Base-by-base conservation (phyloP, 2,329 filamentous ascomycete genomes). In the Colletotrichum karsti region DNA sequence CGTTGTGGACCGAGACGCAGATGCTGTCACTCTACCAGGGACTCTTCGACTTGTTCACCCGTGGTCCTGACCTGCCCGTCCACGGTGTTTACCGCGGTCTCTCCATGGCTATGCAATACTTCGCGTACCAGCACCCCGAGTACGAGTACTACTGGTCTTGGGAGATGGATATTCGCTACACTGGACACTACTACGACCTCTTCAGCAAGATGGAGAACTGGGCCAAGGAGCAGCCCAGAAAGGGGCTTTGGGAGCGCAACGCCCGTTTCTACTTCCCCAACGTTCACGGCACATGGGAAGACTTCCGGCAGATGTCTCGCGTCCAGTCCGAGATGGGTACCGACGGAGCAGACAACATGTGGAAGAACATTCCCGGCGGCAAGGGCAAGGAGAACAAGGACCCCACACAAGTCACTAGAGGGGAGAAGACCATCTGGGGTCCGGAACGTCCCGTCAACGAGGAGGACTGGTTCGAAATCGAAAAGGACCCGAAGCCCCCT, bases 91-190 rank as follows among this genome's bases (percentile, higher is more conserved):
- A 98, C 81, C 92, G 96, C 58, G 95, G 93, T 61, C 89, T 96
- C 9, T 94, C 94, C 74, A 97, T 98, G 93, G 94, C 95, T 0
- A 91, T 98, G 83, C 95, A 98, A 76, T 93, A 95, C 79, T 98
- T 98, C 77, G 93, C 95, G 6, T 90, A 95, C 75, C 88, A 90
- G 74, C 94, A 97, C 78, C 92, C 93, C 1, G 94, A 97, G 77
- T 97, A 95, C 75, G 93, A 97, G 53, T 93, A 90, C 80, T 94
- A 94, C 79, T 97, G 94, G 94, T 93, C 97, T 72, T 97, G 94
- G 93, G 94, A 97, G 79, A 95, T 97, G 91, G 94, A 97, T 74
- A 90, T 95, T 48, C 91, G 94, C 30, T 97, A 97, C 78, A 96
- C 92, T 0, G 94, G 94, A 37, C 94, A 97, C 79, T 95, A 93